Percentiles rank a stretch among this genome's conserved stretches.
Evolutionary conservation across 2,329 filamentous ascomycete genomes (phyloP).

Genomic region (Exophiala bonariae): DNA sequence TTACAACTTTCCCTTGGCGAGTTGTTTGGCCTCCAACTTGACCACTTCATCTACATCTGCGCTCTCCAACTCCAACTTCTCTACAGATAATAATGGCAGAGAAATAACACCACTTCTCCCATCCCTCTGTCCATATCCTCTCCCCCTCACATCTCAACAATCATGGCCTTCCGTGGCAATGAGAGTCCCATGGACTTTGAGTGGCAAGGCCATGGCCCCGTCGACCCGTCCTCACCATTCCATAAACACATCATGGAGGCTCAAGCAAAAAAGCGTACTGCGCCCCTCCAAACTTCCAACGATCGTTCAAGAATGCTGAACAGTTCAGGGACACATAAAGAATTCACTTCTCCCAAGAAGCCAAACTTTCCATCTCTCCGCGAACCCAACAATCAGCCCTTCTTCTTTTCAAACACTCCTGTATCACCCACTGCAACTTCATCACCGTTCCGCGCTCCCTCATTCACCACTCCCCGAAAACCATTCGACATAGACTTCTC

Average conservation of each 20-base stretch:
- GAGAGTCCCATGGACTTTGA: constrained; percentile 54
- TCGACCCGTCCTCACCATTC: constrained; percentile 48
- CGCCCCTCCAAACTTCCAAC: not conserved
- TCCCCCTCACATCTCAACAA: not conserved
- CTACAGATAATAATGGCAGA: too few relatives aligned
- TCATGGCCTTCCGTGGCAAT: constrained; percentile 30
- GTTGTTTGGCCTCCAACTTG: not conserved
- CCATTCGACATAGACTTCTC: constrained; percentile 47
- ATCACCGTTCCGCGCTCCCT: constrained; percentile 40
- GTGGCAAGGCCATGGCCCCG: constrained; percentile 47
- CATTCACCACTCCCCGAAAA: constrained; percentile 52
- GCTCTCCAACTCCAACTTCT: too few relatives aligned
- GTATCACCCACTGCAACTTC: constrained; percentile 31
- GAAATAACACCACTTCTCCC: too few relatives aligned
- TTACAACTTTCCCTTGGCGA: constrained; percentile 15
- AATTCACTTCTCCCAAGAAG: constrained; percentile 52
- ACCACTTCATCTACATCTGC: too few relatives aligned
- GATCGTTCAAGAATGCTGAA: constrained; percentile 8
- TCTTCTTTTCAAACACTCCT: constrained; percentile 47
- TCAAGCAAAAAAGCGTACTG: constrained; percentile 44
- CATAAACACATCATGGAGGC: constrained; percentile 45
- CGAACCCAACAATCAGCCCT: constrained; percentile 51
- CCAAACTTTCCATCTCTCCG: constrained; percentile 45
- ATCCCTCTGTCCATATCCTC: not conserved
- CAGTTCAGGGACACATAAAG: constrained; percentile 38